Evolutionary conservation across 805 yeast genomes (phyloP).

Genomic region (Ogataea minuta): DNA sequence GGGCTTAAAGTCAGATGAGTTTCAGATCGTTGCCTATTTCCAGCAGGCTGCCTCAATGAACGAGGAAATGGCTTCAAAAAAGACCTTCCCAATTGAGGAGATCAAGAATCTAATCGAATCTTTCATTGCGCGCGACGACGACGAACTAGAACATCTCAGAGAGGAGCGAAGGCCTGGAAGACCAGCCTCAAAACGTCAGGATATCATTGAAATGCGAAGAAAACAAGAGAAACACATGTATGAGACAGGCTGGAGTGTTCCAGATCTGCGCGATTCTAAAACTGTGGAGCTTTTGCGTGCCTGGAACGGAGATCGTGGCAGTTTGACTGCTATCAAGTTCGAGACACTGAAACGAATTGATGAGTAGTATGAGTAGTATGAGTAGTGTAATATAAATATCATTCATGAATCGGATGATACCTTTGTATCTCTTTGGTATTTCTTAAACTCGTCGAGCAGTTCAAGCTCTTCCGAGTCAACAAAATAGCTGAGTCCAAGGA

Average conservation of each 20-base stretch:
- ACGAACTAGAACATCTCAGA: slow-evolving; percentile 64
- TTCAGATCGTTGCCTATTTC: slow-evolving; percentile 55
- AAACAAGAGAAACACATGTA: slow-evolving; percentile 63
- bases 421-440: slow-evolving; percentile 2
- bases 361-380: slow-evolving; percentile 4
- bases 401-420: background rate
- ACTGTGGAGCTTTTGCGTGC: slow-evolving; percentile 58
- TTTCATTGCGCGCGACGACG: slow-evolving; percentile 68
- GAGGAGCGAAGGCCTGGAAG: slow-evolving; percentile 79
- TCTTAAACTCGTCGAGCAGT: slow-evolving; percentile 8
- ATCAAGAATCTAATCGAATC: slow-evolving; percentile 58
- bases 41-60: slow-evolving; percentile 54
- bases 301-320: slow-evolving; percentile 87
- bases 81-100: slow-evolving; percentile 53
- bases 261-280: slow-evolving; percentile 62
- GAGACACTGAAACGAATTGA: slow-evolving; percentile 34
- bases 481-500: slow-evolving; percentile 30
- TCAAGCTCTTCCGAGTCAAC: slow-evolving; percentile 20
- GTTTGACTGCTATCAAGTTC: slow-evolving; percentile 60
- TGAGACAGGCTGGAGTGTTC: slow-evolving; percentile 65
- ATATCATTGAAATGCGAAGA: slow-evolving; percentile 56
- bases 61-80: slow-evolving; percentile 34
- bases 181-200: slow-evolving; percentile 74
- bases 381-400: slow-evolving; percentile 2
- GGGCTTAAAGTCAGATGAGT: slow-evolving; percentile 59